These are phyloP conservation scores for Tilletia walkeri DNA, from an alignment of 1,284 basidiomycete species.

Conservation along the genomic window DNA sequence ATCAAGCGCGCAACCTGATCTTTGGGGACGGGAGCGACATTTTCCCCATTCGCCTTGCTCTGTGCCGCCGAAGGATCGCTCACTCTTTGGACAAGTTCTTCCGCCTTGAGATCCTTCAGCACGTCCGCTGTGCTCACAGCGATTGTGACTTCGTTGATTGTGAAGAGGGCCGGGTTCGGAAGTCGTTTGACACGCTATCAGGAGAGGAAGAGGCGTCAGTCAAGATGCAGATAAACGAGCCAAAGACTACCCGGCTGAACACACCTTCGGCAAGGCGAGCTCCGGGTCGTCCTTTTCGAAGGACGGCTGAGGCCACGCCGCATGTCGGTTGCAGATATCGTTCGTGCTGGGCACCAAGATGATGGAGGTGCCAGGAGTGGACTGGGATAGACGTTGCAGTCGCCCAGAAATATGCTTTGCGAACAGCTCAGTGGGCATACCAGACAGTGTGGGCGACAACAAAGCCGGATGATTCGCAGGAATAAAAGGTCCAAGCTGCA, in stretches of 20 bases:
- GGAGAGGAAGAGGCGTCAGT: not conserved
- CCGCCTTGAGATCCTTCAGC: conserved; percentile 80
- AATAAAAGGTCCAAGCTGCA: conserved; percentile 80
- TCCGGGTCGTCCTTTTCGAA: conserved; percentile 59
- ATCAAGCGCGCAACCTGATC: conserved; percentile 77
- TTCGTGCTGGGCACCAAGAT: conserved; percentile 77
- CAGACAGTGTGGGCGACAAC: conserved; percentile 69
- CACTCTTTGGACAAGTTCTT: conserved; percentile 74
- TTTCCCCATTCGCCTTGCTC: conserved; percentile 25
- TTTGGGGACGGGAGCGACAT: conserved; percentile 60
- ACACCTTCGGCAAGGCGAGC: conserved; percentile 32
- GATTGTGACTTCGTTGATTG: conserved; percentile 78
- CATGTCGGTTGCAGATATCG: conserved; percentile 76
- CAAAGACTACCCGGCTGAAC: not conserved
- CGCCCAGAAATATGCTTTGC: conserved; percentile 65
- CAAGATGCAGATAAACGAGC: not conserved
- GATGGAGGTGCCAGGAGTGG: conserved; percentile 68
- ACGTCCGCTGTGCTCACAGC: conserved; percentile 78
- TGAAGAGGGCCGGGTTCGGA: conserved; percentile 82
- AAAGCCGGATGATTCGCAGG: conserved; percentile 73
- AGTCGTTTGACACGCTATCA: conserved; percentile 70
- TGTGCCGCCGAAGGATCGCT: conserved; percentile 44
- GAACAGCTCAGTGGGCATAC: conserved; percentile 71
- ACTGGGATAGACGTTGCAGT: conserved; percentile 65
- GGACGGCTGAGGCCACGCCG: conserved; percentile 82